Percentiles rank a stretch among this genome's conserved stretches.
phyloP scores from a whole-genome alignment of 2,329 filamentous ascomycete species.

The Phoma sp. region DNA sequence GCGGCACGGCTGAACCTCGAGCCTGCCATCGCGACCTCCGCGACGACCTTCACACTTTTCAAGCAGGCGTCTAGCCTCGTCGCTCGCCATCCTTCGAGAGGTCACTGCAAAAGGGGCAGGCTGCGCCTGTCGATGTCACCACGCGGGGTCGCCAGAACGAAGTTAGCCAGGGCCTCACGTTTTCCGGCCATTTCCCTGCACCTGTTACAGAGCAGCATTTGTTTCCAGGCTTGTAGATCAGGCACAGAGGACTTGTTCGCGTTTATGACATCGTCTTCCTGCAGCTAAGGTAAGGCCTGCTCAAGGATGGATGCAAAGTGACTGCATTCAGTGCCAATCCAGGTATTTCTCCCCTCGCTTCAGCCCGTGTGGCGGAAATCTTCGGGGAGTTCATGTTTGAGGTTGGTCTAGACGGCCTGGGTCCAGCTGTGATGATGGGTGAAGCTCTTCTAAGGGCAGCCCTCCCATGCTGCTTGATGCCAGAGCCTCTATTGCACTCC shows the following conservation, averaged over 20 bases:
- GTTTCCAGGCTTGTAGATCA: conserved; percentile 12
- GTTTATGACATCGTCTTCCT: conserved; percentile 6
- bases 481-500: conserved; percentile 8
- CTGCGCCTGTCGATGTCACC: not conserved
- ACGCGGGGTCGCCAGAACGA: conserved; percentile 7
- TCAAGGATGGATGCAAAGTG: not conserved
- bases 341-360: conserved; percentile 3
- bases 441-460: not conserved
- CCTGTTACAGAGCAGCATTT: conserved; percentile 3
- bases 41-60: not conserved
- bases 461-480: conserved; percentile 3
- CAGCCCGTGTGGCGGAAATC: conserved; percentile 8
- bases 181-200: conserved; percentile 2
- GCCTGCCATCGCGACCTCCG: not conserved
- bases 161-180: conserved; percentile 6
- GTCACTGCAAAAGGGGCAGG: not conserved
- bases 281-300: not conserved
- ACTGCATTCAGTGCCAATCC: not conserved
- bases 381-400: conserved; percentile 3
- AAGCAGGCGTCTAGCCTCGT: not conserved
- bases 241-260: not conserved
- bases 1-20: conserved; percentile 6
- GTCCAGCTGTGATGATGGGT: not conserved
- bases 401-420: conserved; percentile 1
- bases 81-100: not conserved